Conservation (phyloP, 1,139 yeast genomes). For the Yamadazyma songkhlaensis region DNA sequence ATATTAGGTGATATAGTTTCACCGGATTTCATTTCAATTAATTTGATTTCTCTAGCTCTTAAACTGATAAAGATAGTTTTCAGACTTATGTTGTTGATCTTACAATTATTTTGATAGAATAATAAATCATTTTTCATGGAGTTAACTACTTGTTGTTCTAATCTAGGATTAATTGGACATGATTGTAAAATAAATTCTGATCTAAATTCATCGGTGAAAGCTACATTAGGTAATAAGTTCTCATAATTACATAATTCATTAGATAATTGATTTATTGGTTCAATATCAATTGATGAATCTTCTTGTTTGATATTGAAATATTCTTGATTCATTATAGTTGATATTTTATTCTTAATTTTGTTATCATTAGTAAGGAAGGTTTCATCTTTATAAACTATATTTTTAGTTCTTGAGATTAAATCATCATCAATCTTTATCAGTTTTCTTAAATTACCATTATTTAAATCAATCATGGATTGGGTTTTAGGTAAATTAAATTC, state of each 20-base stretch:
- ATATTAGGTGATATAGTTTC: constrained; percentile 8
- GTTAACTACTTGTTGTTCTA: constrained; percentile 49
- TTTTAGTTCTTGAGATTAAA: constrained; percentile 12
- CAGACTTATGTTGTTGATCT: constrained; percentile 29
- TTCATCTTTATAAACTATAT: constrained; percentile 8
- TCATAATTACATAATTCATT: constrained; percentile 17
- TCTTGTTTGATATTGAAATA: constrained; percentile 2
- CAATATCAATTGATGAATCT: constrained; percentile 16
- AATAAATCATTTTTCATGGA: constrained; percentile 58
- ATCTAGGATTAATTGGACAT: constrained; percentile 48
- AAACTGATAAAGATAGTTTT: constrained; percentile 46
- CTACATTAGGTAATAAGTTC: constrained; percentile 40
- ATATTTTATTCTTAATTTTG: constrained; percentile 26
- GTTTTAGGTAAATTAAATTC: constrained; percentile 34
- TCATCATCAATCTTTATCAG: constrained; percentile 10
- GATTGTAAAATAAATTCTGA: constrained; percentile 52
- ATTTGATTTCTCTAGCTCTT: constrained; percentile 56
- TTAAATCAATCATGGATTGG: constrained; percentile 39
- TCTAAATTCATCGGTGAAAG: constrained; percentile 50
- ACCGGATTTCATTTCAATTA: constrained; percentile 39
- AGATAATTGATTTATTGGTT: constrained; percentile 4
- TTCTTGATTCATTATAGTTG: constrained; percentile 24
- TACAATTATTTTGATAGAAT: constrained; percentile 39
- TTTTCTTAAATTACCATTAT: constrained; percentile 8
- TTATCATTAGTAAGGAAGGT: constrained; percentile 12